Evolutionary conservation across 306 rosid genomes (phyloP), one percentile per base, ranked within the genome.

Genomic region (Hippophae tibetana): DNA sequence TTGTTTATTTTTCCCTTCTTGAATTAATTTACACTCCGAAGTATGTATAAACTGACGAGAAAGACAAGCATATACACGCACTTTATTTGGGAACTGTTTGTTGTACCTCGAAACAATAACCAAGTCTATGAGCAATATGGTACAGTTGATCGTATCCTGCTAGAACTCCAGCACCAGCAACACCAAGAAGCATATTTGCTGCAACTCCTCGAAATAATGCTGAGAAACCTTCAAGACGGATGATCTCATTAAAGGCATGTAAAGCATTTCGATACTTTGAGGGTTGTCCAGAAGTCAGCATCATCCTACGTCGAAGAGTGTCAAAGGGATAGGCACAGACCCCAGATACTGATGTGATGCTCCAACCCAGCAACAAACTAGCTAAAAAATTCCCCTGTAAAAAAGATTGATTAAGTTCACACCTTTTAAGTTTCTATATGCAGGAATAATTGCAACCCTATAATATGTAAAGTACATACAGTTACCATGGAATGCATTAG

Each of bases 81-180:
- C 23, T 18, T 84, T 72, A 82, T 78, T 81, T 87, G 44, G 70
- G 46, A 66, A 70, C 75, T 65, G 68, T 68, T 59, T 77, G 82
- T 41, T 52, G 73, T 7, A 73, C 61, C 58, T 75, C 84, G 63
- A 69, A 14, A 57, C 31, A 9, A 49, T 58, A 72, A 65, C 71
- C 65, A 11, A 58, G 78, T 63, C 69, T 74, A 38, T 71, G 70
- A 14, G 89, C 80, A 52, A 92, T 66, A 11, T 44, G 73, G 63
- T 88, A 84, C 66, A 92, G 81, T 67, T 82, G 85, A 77, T 92
- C 99, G 43, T 85, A 84, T 42, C 99, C 92, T 8, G 99, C 85
- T 6, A 92, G 94, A 60, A 92, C 96, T 51, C 96, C 99, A 18
- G 99, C 99, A 62, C 99, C 96, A 0, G 93, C 99, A 66, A 88